Conservation (phyloP, 2,329 filamentous ascomycete species). For the Alternaria viburni region DNA sequence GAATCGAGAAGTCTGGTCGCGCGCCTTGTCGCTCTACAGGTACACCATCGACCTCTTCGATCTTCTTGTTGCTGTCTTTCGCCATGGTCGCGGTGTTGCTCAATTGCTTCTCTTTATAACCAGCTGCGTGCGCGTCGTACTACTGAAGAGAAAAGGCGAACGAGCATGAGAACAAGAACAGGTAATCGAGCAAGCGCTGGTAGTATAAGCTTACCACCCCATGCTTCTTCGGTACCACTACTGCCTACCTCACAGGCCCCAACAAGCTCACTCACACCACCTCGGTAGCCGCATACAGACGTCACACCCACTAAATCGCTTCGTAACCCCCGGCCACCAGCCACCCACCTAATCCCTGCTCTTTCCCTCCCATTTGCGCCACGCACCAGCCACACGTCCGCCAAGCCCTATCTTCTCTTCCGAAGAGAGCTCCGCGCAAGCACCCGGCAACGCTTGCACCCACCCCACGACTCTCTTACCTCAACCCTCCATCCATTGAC, state of each 20-base stretch:
- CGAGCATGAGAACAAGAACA: background rate
- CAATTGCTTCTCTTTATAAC: background rate
- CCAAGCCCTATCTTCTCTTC: constrained; percentile 24
- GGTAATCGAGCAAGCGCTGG: background rate
- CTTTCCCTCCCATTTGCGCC: background rate
- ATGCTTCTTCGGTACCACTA: background rate
- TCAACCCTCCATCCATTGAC: constrained; percentile 41
- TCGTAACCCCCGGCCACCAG: background rate
- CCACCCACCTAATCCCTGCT: background rate
- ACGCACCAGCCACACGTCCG: background rate
- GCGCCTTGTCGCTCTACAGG: constrained; percentile 51
- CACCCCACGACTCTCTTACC: constrained; percentile 7
- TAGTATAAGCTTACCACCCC: background rate
- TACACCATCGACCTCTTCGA: constrained; percentile 44
- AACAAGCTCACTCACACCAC: background rate
- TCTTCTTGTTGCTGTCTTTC: constrained; percentile 41
- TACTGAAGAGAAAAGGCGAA: background rate
- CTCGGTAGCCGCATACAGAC: constrained; percentile 3
- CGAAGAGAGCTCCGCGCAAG: constrained; percentile 30
- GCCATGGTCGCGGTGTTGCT: constrained; percentile 36
- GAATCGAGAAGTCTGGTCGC: constrained; percentile 56
- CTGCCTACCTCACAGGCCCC: constrained; percentile 1
- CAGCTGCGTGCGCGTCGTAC: background rate
- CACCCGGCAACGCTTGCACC: constrained; percentile 8
- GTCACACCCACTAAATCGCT: constrained; percentile 8